Conservation (phyloP, 2,329 filamentous ascomycete species). For the Colletotrichum ledebouriae region DNA sequence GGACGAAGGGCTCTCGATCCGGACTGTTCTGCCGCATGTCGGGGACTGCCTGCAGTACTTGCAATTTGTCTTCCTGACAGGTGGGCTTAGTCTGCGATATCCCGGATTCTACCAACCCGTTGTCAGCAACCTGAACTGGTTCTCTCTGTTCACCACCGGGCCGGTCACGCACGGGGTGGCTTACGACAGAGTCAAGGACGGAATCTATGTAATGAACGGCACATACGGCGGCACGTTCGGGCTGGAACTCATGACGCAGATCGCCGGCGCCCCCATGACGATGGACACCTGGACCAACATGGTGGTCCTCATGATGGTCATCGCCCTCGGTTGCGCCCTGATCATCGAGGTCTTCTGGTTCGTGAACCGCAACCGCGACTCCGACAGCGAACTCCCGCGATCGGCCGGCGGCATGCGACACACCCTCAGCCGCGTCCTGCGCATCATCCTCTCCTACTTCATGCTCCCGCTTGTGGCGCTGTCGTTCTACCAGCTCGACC, state of each 20-base stretch:
- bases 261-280: conserved; percentile 73
- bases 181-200: conserved; percentile 57
- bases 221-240: conserved; percentile 69
- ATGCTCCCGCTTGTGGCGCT: conserved; percentile 78
- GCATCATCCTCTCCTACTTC: conserved; percentile 82
- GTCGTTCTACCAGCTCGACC: conserved; percentile 77
- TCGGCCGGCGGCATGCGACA: conserved; percentile 26
- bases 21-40: conserved; percentile 43
- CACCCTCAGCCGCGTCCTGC: conserved; percentile 64
- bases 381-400: conserved; percentile 52
- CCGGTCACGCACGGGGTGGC: conserved; percentile 44
- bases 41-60: conserved; percentile 78
- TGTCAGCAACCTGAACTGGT: conserved; percentile 76
- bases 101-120: conserved; percentile 81
- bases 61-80: conserved; percentile 80
- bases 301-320: conserved; percentile 72
- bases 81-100: conserved; percentile 77
- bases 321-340: conserved; percentile 65
- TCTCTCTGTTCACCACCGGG: conserved; percentile 71
- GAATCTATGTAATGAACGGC: conserved; percentile 76
- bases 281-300: conserved; percentile 79
- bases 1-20: conserved; percentile 14
- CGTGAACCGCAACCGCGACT: conserved; percentile 56
- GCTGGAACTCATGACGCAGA: conserved; percentile 75
- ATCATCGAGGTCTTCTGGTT: conserved; percentile 61